Percentiles rank a stretch among this genome's conserved stretches.
phyloP scores from a whole-genome alignment of 768 basidiomycete species.

The Pholiota conissans region DNA sequence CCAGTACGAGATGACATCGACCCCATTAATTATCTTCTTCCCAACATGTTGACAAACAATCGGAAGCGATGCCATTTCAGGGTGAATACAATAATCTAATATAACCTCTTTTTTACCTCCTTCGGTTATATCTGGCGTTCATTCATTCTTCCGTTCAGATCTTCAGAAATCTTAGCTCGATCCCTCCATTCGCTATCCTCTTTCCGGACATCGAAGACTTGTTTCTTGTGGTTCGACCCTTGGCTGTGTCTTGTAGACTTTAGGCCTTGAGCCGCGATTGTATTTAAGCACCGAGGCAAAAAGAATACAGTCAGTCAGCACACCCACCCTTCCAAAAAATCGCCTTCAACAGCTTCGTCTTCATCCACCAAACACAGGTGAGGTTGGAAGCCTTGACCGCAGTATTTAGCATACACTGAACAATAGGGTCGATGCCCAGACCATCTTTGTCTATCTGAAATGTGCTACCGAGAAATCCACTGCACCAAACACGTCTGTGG shows the following conservation, averaged over 20 bases:
- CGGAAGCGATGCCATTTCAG: constrained; percentile 20
- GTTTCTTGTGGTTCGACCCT: constrained; percentile 13
- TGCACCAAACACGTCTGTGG: constrained; percentile 38
- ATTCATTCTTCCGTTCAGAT: constrained; percentile 22
- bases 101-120: constrained; percentile 14
- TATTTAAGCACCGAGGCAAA: constrained; percentile 15
- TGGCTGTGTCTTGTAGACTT: constrained; percentile 16
- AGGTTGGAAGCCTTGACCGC: not conserved
- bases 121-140: constrained; percentile 20
- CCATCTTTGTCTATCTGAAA: constrained; percentile 14
- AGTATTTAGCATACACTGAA: not conserved
- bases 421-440: not conserved
- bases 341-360: not conserved
- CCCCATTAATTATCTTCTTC: constrained; percentile 3
- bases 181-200: constrained; percentile 19
- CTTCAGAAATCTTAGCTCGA: constrained; percentile 15
- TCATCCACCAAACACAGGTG: not conserved
- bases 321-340: not conserved
- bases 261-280: constrained; percentile 4
- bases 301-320: not conserved
- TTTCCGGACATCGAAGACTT: constrained; percentile 17
- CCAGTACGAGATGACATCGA: not conserved
- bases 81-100: constrained; percentile 16
- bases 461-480: constrained; percentile 45
- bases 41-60: constrained; percentile 9